Conservation (phyloP, 441 rosid species). For the Viola pubescens region DNA sequence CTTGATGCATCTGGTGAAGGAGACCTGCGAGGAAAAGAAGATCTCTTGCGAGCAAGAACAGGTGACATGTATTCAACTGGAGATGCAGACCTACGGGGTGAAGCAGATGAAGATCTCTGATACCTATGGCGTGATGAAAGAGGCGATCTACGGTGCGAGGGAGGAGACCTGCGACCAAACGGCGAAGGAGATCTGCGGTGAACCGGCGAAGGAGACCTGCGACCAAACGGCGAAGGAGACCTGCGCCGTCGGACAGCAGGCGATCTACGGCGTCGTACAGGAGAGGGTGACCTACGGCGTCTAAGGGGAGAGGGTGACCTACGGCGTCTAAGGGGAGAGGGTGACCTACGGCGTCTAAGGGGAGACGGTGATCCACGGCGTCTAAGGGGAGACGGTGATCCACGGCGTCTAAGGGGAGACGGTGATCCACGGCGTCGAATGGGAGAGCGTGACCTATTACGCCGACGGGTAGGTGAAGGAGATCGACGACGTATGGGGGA, state of each 20-base stretch:
- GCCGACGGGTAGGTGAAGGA: constrained; percentile 24
- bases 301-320: constrained; percentile 23
- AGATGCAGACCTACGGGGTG: constrained; percentile 28
- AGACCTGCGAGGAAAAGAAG: constrained; percentile 37
- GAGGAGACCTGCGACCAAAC: constrained; percentile 35
- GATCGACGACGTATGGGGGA: constrained; percentile 25
- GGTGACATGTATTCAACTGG: constrained; percentile 30
- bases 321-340: constrained; percentile 20
- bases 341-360: constrained; percentile 28
- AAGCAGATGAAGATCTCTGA: constrained; percentile 37
- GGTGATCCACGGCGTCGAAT: constrained; percentile 27
- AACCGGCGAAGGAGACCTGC: constrained; percentile 24
- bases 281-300: constrained; percentile 29
- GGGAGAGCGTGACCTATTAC: constrained; percentile 28
- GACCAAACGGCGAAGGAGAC: constrained; percentile 17
- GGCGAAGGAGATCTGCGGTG: constrained; percentile 36
- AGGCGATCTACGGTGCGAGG: constrained; percentile 21
- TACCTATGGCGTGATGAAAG: constrained; percentile 17
- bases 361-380: constrained; percentile 40
- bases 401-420: constrained; percentile 34
- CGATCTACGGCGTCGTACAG: constrained; percentile 31
- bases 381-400: constrained; percentile 27
- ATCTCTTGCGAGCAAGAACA: constrained; percentile 28
- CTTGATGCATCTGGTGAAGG: constrained; percentile 29
- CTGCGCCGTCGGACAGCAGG: constrained; percentile 28